These are phyloP conservation scores for Phytophthora fragariaefolia DNA, from an alignment of 352 stramenopile genomes.

Conservation along the genomic window DNA sequence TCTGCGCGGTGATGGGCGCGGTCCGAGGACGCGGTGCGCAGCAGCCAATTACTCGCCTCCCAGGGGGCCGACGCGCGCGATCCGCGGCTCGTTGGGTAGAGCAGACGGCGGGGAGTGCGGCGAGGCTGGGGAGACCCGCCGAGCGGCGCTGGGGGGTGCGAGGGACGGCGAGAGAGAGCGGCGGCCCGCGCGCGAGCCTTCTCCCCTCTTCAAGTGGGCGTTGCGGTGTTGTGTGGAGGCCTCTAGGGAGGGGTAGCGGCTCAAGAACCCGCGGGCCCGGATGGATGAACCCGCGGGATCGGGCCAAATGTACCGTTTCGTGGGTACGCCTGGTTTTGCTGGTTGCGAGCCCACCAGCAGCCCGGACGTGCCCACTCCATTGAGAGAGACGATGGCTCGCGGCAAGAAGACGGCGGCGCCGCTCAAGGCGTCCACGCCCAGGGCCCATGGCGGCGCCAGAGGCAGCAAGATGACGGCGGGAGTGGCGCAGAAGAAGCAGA, in stretches of 20 bases:
- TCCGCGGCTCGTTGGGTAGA: slow-evolving; percentile 17
- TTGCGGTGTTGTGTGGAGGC: slow-evolving; percentile 32
- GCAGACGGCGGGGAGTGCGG: slow-evolving; percentile 11
- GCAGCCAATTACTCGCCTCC: slow-evolving; percentile 13
- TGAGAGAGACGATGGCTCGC: slow-evolving; percentile 43
- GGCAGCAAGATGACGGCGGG: slow-evolving; percentile 35
- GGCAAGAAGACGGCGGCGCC: slow-evolving; percentile 42
- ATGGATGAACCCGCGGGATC: slow-evolving; percentile 11
- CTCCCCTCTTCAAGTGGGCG: slow-evolving; percentile 42
- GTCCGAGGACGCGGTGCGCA: slow-evolving; percentile 5
- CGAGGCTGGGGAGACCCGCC: not conserved
- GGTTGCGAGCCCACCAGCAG: slow-evolving; percentile 33
- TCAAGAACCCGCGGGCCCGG: slow-evolving; percentile 19
- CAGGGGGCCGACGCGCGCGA: slow-evolving; percentile 5
- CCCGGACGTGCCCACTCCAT: slow-evolving; percentile 21
- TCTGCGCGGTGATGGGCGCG: slow-evolving; percentile 11
- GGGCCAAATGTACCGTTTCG: slow-evolving; percentile 1
- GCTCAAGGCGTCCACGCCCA: slow-evolving; percentile 51
- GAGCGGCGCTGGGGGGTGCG: not conserved
- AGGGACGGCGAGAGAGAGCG: slow-evolving; percentile 24
- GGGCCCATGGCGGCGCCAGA: slow-evolving; percentile 21
- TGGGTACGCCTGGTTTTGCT: slow-evolving; percentile 39
- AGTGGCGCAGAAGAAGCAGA: slow-evolving; percentile 35
- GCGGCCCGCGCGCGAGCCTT: slow-evolving; percentile 25
- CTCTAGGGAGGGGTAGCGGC: slow-evolving; percentile 7